Evolutionary conservation across 768 basidiomycete species (phyloP), one percentile per base, ranked within the genome.

Genomic region (Russula abietina): DNA sequence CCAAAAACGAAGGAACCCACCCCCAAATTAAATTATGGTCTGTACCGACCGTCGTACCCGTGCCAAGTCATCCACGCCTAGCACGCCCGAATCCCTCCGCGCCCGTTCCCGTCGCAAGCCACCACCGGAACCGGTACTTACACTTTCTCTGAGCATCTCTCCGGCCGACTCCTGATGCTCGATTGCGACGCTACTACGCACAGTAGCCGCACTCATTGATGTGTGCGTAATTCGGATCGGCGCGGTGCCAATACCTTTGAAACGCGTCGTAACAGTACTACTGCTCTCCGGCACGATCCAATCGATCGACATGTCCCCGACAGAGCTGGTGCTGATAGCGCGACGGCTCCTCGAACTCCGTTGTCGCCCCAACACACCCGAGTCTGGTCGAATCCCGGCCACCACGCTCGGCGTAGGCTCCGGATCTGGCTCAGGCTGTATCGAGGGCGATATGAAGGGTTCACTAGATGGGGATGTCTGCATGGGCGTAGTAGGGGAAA

Each of bases 241-340:
- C 26, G 36, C 65, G 1, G 24, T 10, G 22, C 63, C 63, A 8
- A 65, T 11, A 14, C 19, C 55, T 57, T 55, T 67, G 52, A 61
- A 39, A 16, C 50, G 22, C 4, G n/a, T 3, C 28, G 39, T 2
- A 33, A n/a, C 19, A 17, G 19, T 9, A 5, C 17, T 6, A 5
- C 39, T 30, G 4, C 32, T n/a, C 52, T 67, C 64, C n/a, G 52
- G 36, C 32, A 50, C 19, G 52, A 67, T 65, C 66, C 66, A 67
- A 41, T 59, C 57, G n/a, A 58, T 61, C 30, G 57, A 53, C 19
- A 61, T 22, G 46, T 41, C 63, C 11, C 56, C 51, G 4, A 16
- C 46, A 4, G 46, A 30, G 64, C 51, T 52, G 49, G 10, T 22
- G 49, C 58, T 46, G 28, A 26, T 30, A 7, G 11, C 39, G 9